Conservation (phyloP, 2,329 filamentous ascomycete species). For the Zymoseptoria crescenta region DNA sequence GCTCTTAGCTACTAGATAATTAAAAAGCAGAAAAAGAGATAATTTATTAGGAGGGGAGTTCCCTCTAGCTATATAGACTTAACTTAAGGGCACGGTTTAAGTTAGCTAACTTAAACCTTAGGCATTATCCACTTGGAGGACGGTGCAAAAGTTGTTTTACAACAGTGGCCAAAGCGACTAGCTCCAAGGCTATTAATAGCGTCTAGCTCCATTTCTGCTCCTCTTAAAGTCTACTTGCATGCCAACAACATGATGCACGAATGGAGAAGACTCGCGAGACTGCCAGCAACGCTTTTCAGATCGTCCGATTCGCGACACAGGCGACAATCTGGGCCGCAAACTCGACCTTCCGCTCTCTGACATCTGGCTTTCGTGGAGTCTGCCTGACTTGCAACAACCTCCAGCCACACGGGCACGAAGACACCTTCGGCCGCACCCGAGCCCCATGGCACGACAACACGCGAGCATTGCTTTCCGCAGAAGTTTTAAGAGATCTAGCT, state of each 20-base stretch:
- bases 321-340: background rate
- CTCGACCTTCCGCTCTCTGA: background rate
- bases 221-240: background rate
- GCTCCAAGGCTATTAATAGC: background rate
- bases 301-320: background rate
- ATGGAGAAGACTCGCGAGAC: background rate
- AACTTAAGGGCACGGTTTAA: too few species aligned
- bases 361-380: background rate
- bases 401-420: background rate
- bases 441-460: background rate
- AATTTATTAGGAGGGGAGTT: too few species aligned
- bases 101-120: too few species aligned
- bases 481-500: background rate
- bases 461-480: background rate
- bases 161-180: too few species aligned
- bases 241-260: background rate
- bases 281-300: background rate
- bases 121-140: too few species aligned
- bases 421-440: background rate
- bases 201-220: background rate
- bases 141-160: too few species aligned
- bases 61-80: too few species aligned
- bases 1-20: too few species aligned
- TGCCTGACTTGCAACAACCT: constrained; percentile 2
- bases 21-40: too few species aligned